Evolutionary conservation across 1,139 yeast genomes (phyloP).

Genomic region (Taphrina communis): DNA sequence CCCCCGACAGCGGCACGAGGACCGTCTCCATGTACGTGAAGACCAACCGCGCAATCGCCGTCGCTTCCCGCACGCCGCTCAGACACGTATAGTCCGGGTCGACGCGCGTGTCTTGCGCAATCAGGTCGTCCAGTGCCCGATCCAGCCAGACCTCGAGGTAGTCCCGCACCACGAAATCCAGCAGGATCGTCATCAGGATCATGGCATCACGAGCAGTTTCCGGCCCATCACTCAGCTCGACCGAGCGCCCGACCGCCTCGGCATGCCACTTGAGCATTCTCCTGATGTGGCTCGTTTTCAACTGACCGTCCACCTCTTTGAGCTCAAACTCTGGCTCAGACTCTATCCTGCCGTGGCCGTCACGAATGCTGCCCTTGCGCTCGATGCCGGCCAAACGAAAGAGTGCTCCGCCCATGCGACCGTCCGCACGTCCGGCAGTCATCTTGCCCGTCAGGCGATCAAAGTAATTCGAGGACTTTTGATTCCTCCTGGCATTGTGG

Average conservation of each 20-base stretch:
- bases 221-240: constrained; percentile 69
- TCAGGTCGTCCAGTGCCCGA: constrained; percentile 60
- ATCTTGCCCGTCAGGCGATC: constrained; percentile 40
- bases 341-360: constrained; percentile 48
- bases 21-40: constrained; percentile 75
- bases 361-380: constrained; percentile 46
- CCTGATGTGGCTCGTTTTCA: constrained; percentile 58
- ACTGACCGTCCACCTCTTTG: constrained; percentile 39
- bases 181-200: constrained; percentile 69
- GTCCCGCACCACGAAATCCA: constrained; percentile 73
- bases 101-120: constrained; percentile 53
- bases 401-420: constrained; percentile 35
- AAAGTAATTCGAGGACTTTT: constrained; percentile 40
- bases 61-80: constrained; percentile 61
- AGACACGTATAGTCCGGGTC: constrained; percentile 59
- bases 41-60: constrained; percentile 68
- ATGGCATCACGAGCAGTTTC: constrained; percentile 69
- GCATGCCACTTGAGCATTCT: constrained; percentile 71
- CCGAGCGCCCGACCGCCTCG: constrained; percentile 77
- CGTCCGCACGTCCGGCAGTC: constrained; percentile 29
- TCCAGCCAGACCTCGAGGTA: constrained; percentile 80
- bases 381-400: constrained; percentile 42
- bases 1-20: constrained; percentile 72
- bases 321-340: constrained; percentile 47
- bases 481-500: constrained; percentile 35